Evolutionary conservation across 78 protist species (phyloP), one percentile per base, ranked within the genome.

Genomic region (Emiliania huxleyi): DNA sequence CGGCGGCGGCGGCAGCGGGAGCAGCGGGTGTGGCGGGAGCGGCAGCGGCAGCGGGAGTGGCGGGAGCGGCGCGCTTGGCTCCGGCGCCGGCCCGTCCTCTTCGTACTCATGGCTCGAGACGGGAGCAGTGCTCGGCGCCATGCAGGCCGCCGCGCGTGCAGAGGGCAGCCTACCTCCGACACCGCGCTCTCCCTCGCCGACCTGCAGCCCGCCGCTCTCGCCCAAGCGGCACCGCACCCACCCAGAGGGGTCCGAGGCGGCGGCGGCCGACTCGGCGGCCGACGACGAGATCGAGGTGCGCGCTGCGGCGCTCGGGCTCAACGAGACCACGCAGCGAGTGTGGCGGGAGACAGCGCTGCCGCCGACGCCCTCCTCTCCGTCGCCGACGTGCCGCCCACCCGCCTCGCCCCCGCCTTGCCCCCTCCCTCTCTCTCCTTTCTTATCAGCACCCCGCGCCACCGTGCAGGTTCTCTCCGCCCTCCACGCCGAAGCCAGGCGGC

Each of bases 141-240:
- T 71, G 81, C 81, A 71, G 42, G 81, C 81, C 8, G 81, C 45
- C 35, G 81, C 81, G 18, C n/a, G 22, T 8, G 26, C 12, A 12
- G 81, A 71, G 18, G n/a, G 81, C 45, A 35, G 43, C 3, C 81
- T 71, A 2, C 81, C 81, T 1, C 81, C 81, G n/a, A 71, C 81
- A 22, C 81, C 81, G 81, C 81, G 81, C 81, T n/a, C 42, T 8
- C 81, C 81, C 81, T 71, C 81, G 43, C 81, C 81, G 33, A 71
- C 81, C 18, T 71, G 81, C 81, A 19, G n/a, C 42, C 81, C 81
- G 81, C 81, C 81, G 1, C 21, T 5, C 81, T 71, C 81, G 44
- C 81, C 81, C 6, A 40, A 77, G 87, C 44, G 46, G 42, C 45
- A 75, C 44, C 21, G 46, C n/a, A 40, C 26, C 46, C 37, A 40